phyloP scores from a whole-genome alignment of 2,329 filamentous ascomycete species.

The Cadophora gregata region DNA sequence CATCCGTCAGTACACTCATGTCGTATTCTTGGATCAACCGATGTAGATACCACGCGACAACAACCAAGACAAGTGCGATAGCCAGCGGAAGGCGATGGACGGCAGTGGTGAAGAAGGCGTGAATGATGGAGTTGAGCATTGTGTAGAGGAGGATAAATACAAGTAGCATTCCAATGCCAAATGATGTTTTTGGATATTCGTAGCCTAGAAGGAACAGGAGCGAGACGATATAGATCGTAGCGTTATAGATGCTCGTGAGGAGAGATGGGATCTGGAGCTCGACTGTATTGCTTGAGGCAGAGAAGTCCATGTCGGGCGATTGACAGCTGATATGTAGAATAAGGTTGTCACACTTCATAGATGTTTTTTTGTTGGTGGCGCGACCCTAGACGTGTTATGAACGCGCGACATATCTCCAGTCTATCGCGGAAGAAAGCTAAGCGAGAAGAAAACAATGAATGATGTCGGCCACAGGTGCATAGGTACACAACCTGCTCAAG shows the following conservation, averaged over 20 bases:
- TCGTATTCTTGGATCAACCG: background rate
- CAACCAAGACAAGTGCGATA: background rate
- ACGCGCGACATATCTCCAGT: background rate
- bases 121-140: background rate
- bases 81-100: background rate
- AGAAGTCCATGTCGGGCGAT: background rate
- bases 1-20: background rate
- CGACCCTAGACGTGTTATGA: background rate
- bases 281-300: background rate
- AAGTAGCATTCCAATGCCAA: background rate
- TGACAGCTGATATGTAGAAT: background rate
- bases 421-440: background rate
- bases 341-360: too few relatives aligned
- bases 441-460: slow-evolving; percentile 10
- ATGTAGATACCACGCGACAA: slow-evolving; percentile 4
- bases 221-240: background rate
- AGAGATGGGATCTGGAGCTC: background rate
- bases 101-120: slow-evolving; percentile 1
- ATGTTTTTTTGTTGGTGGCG: background rate
- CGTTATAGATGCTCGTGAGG: background rate
- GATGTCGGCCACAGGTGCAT: background rate
- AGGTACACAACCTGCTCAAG: background rate
- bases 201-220: slow-evolving; percentile 3
- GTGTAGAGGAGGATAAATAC: background rate
- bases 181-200: background rate